phyloP scores from a whole-genome alignment of 2,329 filamentous ascomycete genomes.

The Venturia carpophila region DNA sequence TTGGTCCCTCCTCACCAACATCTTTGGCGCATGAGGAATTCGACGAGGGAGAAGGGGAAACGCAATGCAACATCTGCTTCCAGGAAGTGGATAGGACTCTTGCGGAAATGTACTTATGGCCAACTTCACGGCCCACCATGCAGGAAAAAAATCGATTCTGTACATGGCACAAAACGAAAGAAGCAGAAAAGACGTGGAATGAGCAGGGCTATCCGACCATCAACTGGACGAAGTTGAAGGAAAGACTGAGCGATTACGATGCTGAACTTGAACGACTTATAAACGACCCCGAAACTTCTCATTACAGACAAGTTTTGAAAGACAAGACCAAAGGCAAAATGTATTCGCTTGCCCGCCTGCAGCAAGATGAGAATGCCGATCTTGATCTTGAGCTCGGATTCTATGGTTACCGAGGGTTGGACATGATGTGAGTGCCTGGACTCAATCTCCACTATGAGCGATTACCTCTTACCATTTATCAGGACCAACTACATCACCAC shows the following conservation, averaged over 20 bases:
- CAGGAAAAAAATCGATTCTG: constrained; percentile 42
- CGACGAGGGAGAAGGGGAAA: not conserved
- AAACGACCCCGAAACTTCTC: constrained; percentile 46
- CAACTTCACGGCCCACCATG: constrained; percentile 1
- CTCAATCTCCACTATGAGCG: constrained; percentile 14
- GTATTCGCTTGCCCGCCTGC: not conserved
- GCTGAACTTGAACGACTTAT: constrained; percentile 52
- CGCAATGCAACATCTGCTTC: not conserved
- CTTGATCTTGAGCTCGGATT: constrained; percentile 62
- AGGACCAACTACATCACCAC: constrained; percentile 23
- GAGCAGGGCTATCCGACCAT: constrained; percentile 60
- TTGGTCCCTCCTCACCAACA: not conserved
- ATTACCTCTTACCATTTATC: not conserved
- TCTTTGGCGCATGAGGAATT: not conserved
- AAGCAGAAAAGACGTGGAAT: constrained; percentile 36
- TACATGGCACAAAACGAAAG: constrained; percentile 28
- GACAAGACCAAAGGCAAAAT: constrained; percentile 5
- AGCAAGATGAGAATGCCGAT: not conserved
- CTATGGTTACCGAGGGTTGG: constrained; percentile 69
- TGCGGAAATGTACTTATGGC: not conserved
- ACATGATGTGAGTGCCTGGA: constrained; percentile 50
- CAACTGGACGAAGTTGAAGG: constrained; percentile 56
- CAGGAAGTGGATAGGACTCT: constrained; percentile 7
- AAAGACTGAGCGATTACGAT: constrained; percentile 52
- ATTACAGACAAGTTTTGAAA: constrained; percentile 39